phyloP scores from a whole-genome alignment of 805 yeast species.

The Candida schatavii region DNA sequence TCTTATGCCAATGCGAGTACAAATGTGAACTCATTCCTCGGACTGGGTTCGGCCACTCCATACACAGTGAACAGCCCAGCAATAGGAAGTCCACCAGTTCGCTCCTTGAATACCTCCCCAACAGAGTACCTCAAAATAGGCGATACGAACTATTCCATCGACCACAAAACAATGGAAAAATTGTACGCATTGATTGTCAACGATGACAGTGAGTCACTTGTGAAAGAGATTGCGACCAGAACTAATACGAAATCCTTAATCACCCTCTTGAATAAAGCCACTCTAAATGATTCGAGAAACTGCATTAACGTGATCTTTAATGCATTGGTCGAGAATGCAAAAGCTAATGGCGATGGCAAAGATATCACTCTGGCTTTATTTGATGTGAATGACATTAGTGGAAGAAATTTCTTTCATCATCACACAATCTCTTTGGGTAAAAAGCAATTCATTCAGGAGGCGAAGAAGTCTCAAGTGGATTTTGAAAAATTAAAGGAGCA shows the following conservation, averaged over 20 bases:
- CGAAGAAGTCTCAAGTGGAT: conserved; percentile 10
- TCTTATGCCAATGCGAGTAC: too few relatives aligned
- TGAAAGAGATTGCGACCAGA: not conserved
- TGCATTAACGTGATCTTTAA: conserved; percentile 58
- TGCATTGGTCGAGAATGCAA: conserved; percentile 38
- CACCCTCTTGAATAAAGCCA: conserved; percentile 63
- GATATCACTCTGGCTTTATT: conserved; percentile 19
- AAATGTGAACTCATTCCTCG: too few relatives aligned
- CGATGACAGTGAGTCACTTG: conserved; percentile 46
- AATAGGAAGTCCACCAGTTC: not conserved
- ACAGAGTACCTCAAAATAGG: conserved; percentile 21
- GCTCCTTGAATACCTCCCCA: not conserved
- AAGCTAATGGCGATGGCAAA: conserved; percentile 6
- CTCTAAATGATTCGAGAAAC: conserved; percentile 49
- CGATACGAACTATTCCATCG: conserved; percentile 22
- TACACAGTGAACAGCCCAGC: not conserved
- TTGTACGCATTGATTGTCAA: conserved; percentile 22
- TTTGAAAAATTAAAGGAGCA: conserved; percentile 5
- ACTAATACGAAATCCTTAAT: conserved; percentile 53
- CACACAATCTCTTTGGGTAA: conserved; percentile 78
- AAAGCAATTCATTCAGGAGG: conserved; percentile 38
- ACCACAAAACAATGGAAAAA: conserved; percentile 20
- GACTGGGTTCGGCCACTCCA: not conserved
- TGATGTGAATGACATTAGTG: conserved; percentile 72
- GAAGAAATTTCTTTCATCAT: conserved; percentile 83